A percentile compares a stretch with the other conserved stretches of the same genome.
Evolutionary conservation across 2,329 filamentous ascomycete genomes (phyloP).

Genomic region (Botrytis deweyae): DNA sequence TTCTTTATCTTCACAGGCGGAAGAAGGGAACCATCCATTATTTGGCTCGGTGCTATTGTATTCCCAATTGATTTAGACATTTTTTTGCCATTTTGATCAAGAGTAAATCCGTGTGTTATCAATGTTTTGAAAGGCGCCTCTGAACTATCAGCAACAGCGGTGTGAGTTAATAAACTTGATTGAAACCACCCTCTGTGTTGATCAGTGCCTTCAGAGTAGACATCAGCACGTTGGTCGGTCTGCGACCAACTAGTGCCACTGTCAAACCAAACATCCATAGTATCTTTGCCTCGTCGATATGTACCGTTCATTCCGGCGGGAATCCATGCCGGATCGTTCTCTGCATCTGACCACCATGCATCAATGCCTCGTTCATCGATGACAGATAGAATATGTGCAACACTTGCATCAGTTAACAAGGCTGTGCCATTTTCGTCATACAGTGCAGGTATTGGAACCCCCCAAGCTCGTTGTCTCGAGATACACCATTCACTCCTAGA

Average conservation of each 20-base stretch:
- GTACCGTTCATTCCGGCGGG: conserved; percentile 58
- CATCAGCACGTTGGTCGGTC: conserved; percentile 62
- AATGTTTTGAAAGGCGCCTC: conserved; percentile 78
- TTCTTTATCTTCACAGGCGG: conserved; percentile 54
- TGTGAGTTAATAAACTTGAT: conserved; percentile 84
- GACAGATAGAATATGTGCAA: conserved; percentile 79
- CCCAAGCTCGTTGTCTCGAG: conserved; percentile 92
- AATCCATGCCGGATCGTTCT: conserved; percentile 76
- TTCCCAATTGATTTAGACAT: conserved; percentile 99
- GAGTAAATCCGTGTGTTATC: conserved; percentile 93
- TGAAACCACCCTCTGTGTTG: conserved; percentile 99
- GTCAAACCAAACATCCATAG: conserved; percentile 99
- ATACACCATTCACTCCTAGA: conserved; percentile 97
- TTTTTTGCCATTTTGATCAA: conserved; percentile 88
- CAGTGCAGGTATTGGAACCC: conserved; percentile 89
- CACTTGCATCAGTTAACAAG: conserved; percentile 74
- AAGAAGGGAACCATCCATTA: conserved; percentile 80
- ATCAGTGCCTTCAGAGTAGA: conserved; percentile 92
- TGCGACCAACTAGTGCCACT: conserved; percentile 91
- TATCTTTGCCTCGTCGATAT: conserved; percentile 80
- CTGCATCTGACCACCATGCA: conserved; percentile 87
- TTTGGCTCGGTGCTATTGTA: conserved; percentile 73
- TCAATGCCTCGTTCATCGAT: conserved; percentile 79
- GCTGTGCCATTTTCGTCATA: conserved; percentile 73
- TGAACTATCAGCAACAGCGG: conserved; percentile 45